These are phyloP conservation scores for Alternaria sp. DNA, from an alignment of 2,329 filamentous ascomycete genomes.

Conservation along the genomic window DNA sequence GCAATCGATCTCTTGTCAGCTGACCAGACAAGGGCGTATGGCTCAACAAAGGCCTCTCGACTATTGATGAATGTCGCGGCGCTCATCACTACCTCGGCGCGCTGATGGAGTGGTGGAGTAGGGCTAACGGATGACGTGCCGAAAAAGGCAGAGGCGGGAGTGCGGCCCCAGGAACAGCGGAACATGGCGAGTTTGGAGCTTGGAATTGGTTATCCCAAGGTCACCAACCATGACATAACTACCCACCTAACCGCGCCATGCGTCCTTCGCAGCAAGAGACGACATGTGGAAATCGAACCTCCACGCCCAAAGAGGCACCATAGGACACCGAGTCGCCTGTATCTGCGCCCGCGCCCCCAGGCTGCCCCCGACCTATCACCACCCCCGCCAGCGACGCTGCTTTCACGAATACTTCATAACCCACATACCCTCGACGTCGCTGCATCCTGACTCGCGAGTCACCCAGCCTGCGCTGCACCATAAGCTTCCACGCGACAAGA, in stretches of 20 bases:
- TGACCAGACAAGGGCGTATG: neutral
- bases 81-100: neutral
- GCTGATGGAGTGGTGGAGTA: neutral
- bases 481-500: constrained; percentile 84
- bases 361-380: constrained; percentile 11
- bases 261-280: constrained; percentile 37
- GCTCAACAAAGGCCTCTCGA: neutral
- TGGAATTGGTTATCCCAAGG: constrained; percentile 24
- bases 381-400: constrained; percentile 39
- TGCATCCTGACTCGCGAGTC: constrained; percentile 80
- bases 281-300: constrained; percentile 49
- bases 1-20: neutral
- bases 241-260: constrained; percentile 38
- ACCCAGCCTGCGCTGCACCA: constrained; percentile 71
- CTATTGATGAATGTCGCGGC: neutral
- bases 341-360: constrained; percentile 16
- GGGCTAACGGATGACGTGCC: constrained; percentile 23
- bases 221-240: constrained; percentile 39
- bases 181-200: constrained; percentile 20
- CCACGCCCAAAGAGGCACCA: constrained; percentile 33
- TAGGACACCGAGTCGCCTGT: constrained; percentile 29
- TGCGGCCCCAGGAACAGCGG: constrained; percentile 27
- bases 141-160: constrained; percentile 13
- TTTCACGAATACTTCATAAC: constrained; percentile 99
- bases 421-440: constrained; percentile 88